Conservation (phyloP, 2,329 filamentous ascomycete species). For the Alternaria consortialis region DNA sequence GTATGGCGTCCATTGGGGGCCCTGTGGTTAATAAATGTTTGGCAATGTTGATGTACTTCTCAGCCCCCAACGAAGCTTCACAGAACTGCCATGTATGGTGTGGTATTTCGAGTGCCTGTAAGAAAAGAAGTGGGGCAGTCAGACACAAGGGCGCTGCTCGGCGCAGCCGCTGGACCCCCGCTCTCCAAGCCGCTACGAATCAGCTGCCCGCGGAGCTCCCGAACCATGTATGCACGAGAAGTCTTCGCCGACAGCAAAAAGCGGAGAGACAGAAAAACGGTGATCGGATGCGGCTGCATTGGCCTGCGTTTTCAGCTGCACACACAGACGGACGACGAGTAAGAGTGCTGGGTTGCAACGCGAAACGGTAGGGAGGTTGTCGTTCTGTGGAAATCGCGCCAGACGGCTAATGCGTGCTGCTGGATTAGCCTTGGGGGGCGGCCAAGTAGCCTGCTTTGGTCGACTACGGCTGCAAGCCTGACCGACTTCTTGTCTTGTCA, state of each 20-base stretch:
- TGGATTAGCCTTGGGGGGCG: slow-evolving; percentile 25
- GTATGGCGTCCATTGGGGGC: slow-evolving; percentile 42
- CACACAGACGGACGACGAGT: slow-evolving; percentile 24
- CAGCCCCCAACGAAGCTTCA: slow-evolving; percentile 45
- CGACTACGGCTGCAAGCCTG: slow-evolving; percentile 34
- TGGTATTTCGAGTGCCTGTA: slow-evolving; percentile 46
- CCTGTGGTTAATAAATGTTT: slow-evolving; percentile 36
- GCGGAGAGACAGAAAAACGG: slow-evolving; percentile 35
- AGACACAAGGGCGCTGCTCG: slow-evolving; percentile 39
- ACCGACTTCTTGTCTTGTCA: slow-evolving; percentile 41
- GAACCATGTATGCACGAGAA: slow-evolving; percentile 13
- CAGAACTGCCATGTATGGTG: slow-evolving; percentile 28
- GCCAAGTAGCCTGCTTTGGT: slow-evolving; percentile 29
- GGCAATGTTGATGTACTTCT: slow-evolving; percentile 25
- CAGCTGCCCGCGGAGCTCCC: slow-evolving; percentile 29
- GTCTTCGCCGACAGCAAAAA: slow-evolving; percentile 25
- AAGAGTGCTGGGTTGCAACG: slow-evolving; percentile 8
- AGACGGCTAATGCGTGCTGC: slow-evolving; percentile 28
- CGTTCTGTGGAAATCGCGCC: slow-evolving; percentile 26
- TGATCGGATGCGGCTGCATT: slow-evolving; percentile 28
- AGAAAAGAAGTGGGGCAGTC: slow-evolving; percentile 48
- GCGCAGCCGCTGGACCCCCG: slow-evolving; percentile 44
- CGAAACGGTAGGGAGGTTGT: slow-evolving; percentile 19
- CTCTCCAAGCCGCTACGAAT: slow-evolving; percentile 34
- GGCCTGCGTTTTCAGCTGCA: slow-evolving; percentile 28